Evolutionary conservation across 768 basidiomycete genomes (phyloP), one percentile per base, ranked within the genome.

Genomic region (Russula foetens): DNA sequence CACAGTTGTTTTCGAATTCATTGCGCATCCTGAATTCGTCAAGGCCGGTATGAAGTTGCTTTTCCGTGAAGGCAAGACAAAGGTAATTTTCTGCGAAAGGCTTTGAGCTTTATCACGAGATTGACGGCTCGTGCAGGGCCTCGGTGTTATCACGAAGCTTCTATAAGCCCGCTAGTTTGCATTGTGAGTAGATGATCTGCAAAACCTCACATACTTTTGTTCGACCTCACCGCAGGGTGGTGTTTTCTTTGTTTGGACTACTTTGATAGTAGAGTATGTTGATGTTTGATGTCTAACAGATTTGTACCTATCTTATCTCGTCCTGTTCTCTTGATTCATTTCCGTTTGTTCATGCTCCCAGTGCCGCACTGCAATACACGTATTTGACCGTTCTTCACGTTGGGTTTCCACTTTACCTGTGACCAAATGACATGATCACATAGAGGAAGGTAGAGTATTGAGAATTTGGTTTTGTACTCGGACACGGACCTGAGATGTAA

Each of bases 41-140:
- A 94, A 95, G 71, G 87, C 86, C 66, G 95, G 95, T 28, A 92
- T 91, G 86, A 92, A 94, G 73, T 77, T 96, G 24, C 74, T 99
- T 14, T 94, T 98, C 71, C 79, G 96, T 43, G 97, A 98, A 73
- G 96, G 95, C 4, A 93, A 92, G 77, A 97, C 94, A 0, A 98
- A 97, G 79, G 93, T 86, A 53, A 35, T 77, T 68, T 5, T 29
- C 14, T 12, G 38, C n/a, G 15, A n/a, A 21, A 28, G 46, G 45
- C 21, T 17, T 51, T 41, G 44, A 21, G 12, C n/a, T 54, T n/a
- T 38, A 56, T 21, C n/a, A 24, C 28, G 12, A 23, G 49, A 47
- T 49, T 41, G 52, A 58, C 47, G 28, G 7, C 48, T 26, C 55
- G 60, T 31, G 4, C 53, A 91, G 88, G 88, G 88, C 17, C 79